Percentiles rank a stretch among this genome's conserved stretches.
Conservation (phyloP, 768 basidiomycete genomes). For the Suillus subaureus region DNA sequence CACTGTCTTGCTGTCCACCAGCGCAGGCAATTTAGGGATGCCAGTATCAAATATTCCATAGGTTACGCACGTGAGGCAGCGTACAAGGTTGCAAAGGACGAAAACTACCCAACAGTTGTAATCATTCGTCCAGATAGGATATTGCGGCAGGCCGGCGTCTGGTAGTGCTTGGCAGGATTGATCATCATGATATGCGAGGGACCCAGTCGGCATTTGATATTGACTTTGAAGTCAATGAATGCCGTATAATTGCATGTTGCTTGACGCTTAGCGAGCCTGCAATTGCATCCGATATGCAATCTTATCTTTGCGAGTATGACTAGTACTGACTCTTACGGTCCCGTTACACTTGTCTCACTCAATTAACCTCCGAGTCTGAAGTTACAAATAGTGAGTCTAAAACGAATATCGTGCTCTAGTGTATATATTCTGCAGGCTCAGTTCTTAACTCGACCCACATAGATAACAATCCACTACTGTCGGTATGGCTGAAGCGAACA, state of each 20-base stretch:
- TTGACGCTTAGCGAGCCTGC: neutral
- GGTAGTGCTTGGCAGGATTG: neutral
- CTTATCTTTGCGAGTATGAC: neutral
- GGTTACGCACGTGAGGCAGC: neutral
- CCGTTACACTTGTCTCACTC: neutral
- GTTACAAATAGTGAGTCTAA: neutral
- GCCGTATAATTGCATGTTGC: neutral
- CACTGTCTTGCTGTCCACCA: neutral
- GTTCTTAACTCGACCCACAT: neutral
- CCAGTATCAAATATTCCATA: neutral
- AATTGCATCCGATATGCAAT: neutral
- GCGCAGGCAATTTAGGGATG: neutral
- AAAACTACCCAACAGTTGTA: neutral
- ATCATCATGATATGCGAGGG: neutral
- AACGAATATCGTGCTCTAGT: neutral
- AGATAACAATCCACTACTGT: neutral
- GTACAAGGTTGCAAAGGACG: neutral
- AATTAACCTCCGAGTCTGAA: neutral
- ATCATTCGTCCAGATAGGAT: neutral
- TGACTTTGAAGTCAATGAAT: neutral
- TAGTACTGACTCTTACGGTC: neutral
- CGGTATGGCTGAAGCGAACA: neutral
- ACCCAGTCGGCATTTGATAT: neutral
- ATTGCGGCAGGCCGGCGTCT: neutral
- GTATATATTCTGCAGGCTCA: neutral